Evolutionary conservation across 2,329 filamentous ascomycete genomes (phyloP).

Genomic region (Calonectria pseudoturangicola): DNA sequence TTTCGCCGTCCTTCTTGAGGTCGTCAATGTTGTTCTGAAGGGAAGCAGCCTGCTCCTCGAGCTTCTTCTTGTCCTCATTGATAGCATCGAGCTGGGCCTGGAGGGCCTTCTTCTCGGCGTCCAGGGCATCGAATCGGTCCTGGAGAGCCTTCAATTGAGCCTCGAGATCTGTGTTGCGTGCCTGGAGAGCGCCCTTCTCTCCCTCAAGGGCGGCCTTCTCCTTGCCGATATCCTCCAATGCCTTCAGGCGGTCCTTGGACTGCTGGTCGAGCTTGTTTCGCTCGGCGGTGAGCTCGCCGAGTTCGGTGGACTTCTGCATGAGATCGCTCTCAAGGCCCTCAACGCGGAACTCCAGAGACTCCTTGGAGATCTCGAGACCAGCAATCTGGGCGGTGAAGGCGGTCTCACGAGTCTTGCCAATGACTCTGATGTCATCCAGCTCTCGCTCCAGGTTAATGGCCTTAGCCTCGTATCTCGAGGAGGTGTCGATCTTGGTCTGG

Average conservation of each 20-base stretch:
- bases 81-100: constrained; percentile 46
- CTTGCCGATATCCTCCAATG: constrained; percentile 45
- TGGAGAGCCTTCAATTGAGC: constrained; percentile 36
- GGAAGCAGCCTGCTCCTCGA: constrained; percentile 39
- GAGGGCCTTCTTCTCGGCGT: constrained; percentile 51
- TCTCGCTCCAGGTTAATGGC: constrained; percentile 54
- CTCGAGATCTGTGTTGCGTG: constrained; percentile 38
- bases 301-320: constrained; percentile 49
- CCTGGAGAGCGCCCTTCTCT: constrained; percentile 36
- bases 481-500: constrained; percentile 36
- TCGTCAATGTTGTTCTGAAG: constrained; percentile 33
- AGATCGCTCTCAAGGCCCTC: constrained; percentile 51
- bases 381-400: constrained; percentile 53
- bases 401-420: constrained; percentile 52
- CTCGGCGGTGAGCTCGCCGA: constrained; percentile 51
- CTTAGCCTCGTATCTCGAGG: constrained; percentile 50
- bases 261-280: constrained; percentile 50
- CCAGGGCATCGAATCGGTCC: constrained; percentile 41
- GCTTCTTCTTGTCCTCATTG: constrained; percentile 49
- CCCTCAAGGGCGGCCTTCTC: constrained; percentile 36
- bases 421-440: constrained; percentile 50
- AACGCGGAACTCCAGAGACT: constrained; percentile 52
- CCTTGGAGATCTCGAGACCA: constrained; percentile 54
- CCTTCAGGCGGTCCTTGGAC: constrained; percentile 44
- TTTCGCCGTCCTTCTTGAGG: constrained; percentile 42